Conservation (phyloP, 805 yeast genomes). For the Maudiozyma barnettii region DNA sequence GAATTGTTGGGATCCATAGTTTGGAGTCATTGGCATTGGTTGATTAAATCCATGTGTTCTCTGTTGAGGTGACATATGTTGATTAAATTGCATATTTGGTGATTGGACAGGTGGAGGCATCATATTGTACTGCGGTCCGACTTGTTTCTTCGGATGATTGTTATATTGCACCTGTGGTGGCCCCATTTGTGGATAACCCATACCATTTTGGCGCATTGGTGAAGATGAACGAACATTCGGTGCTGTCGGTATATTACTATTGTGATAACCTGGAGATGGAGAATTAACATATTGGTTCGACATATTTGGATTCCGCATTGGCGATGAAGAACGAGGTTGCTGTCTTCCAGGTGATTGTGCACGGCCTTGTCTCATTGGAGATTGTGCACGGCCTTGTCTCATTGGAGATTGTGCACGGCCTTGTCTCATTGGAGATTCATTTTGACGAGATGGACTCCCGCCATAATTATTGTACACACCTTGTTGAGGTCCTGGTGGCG, state of each 20-base stretch:
- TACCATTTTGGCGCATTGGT: conserved; percentile 4
- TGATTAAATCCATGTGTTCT: not conserved
- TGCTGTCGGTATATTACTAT: not conserved
- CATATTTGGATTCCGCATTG: not conserved
- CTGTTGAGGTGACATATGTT: conserved; percentile 4
- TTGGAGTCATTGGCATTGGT: not conserved
- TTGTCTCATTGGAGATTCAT: conserved; percentile 5
- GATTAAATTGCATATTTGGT: conserved; percentile 1
- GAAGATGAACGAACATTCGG: not conserved
- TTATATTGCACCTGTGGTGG: conserved; percentile 6
- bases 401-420: not conserved
- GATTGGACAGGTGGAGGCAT: conserved; percentile 2
- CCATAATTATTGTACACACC: not conserved
- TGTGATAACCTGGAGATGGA: not conserved
- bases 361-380: not conserved
- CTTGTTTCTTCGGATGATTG: not conserved
- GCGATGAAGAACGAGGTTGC: not conserved
- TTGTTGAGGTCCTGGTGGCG: not conserved
- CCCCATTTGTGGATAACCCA: not conserved
- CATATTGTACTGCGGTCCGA: not conserved
- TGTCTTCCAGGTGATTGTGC: not conserved
- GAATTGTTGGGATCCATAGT: not conserved
- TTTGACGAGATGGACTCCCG: not conserved
- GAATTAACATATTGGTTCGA: not conserved
- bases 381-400: not conserved